Conservation (phyloP, 768 basidiomycete genomes). For the Cystofilobasidium ferigula region DNA sequence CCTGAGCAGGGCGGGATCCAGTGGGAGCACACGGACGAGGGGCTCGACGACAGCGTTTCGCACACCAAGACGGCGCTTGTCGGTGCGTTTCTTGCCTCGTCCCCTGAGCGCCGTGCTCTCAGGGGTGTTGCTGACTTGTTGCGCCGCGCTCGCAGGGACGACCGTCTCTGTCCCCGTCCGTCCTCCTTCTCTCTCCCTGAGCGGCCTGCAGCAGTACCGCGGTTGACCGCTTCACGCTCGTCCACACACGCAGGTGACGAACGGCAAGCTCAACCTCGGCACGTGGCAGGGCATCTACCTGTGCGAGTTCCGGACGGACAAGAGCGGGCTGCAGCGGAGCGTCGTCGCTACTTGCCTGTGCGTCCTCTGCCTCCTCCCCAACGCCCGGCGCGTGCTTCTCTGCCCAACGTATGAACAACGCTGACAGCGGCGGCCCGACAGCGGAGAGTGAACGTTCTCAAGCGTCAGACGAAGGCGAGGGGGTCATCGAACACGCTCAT, state of each 20-base stretch:
- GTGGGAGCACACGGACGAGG: constrained; percentile 8
- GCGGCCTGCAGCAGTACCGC: neutral
- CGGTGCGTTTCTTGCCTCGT: neutral
- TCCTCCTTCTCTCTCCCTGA: too few species aligned
- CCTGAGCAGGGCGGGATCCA: neutral
- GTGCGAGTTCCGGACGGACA: neutral
- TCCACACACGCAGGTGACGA: neutral
- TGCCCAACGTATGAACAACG: too few species aligned
- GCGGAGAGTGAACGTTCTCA: too few species aligned
- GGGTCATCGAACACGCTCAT: too few species aligned
- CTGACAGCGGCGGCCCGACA: too few species aligned
- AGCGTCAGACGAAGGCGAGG: too few species aligned
- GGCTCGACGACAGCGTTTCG: neutral
- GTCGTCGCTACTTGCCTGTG: constrained; percentile 1
- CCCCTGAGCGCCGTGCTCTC: too few species aligned
- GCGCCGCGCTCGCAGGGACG: neutral
- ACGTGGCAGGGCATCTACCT: constrained; percentile 15
- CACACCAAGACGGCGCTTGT: constrained; percentile 8
- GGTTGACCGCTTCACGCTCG: neutral
- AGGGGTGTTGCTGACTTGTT: too few species aligned
- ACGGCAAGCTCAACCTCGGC: constrained; percentile 9
- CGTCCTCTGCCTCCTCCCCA: neutral
- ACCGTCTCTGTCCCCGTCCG: constrained; percentile 13
- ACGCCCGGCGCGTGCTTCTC: too few species aligned
- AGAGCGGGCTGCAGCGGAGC: neutral